Percentiles rank a stretch among this genome's conserved stretches.
Evolutionary conservation across 2,329 filamentous ascomycete genomes (phyloP).

Genomic region (Tympanopsis confertula): DNA sequence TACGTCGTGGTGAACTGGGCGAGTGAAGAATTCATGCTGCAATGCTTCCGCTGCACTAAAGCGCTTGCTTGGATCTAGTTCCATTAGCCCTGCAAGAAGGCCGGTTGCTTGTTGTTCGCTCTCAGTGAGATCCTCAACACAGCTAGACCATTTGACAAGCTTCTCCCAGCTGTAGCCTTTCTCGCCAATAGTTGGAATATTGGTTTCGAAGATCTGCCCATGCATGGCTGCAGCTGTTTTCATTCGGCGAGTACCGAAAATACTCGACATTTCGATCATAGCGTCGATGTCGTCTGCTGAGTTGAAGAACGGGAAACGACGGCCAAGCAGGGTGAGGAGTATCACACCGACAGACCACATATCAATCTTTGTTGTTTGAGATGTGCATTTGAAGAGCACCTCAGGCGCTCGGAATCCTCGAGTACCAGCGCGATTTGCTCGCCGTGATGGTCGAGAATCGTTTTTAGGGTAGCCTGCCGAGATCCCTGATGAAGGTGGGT

Average conservation of each 20-base stretch:
- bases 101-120: conserved; percentile 42
- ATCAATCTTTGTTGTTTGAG: conserved; percentile 60
- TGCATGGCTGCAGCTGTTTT: conserved; percentile 52
- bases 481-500: conserved; percentile 18
- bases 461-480: conserved; percentile 50
- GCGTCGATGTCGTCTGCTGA: conserved; percentile 68
- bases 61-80: conserved; percentile 42
- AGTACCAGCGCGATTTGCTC: conserved; percentile 65
- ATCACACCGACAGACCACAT: conserved; percentile 69
- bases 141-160: conserved; percentile 62
- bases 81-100: conserved; percentile 41
- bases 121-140: conserved; percentile 32
- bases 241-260: conserved; percentile 59
- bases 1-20: conserved; percentile 19
- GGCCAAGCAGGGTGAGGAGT: conserved; percentile 58
- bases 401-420: conserved; percentile 65
- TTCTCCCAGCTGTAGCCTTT: conserved; percentile 58
- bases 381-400: conserved; percentile 64
- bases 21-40: conserved; percentile 35
- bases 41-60: conserved; percentile 45
- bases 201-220: conserved; percentile 60
- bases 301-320: conserved; percentile 68
- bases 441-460: conserved; percentile 53
- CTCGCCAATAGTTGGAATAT: conserved; percentile 58
- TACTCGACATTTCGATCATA: conserved; percentile 62